Percentiles rank a stretch among this genome's conserved stretches.
Conservation (phyloP, 2,329 filamentous ascomycete genomes). For the Aureobasidium subglaciale region DNA sequence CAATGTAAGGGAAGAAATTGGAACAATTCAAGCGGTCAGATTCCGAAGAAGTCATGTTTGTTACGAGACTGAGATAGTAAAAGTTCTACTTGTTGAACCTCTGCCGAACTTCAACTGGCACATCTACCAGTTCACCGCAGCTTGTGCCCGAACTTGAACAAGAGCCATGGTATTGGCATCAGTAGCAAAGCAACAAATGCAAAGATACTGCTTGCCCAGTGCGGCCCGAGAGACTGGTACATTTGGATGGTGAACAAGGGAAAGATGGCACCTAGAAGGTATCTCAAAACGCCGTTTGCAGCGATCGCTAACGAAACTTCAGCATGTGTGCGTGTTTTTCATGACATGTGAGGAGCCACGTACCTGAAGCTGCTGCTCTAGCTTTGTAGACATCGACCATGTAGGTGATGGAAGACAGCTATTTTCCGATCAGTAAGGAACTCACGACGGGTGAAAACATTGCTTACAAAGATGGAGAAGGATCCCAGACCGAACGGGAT, state of each 20-base stretch:
- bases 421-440: background rate
- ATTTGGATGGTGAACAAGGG: slow-evolving; percentile 56
- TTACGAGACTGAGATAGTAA: no score
- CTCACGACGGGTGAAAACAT: background rate
- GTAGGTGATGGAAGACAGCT: slow-evolving; percentile 33
- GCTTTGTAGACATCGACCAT: slow-evolving; percentile 49
- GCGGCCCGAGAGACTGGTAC: slow-evolving; percentile 34
- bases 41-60: no score
- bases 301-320: slow-evolving; percentile 35
- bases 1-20: no score
- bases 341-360: no score
- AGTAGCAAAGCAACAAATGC: slow-evolving; percentile 34
- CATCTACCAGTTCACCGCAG: no score
- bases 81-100: no score
- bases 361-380: slow-evolving; percentile 46
- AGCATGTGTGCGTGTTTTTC: no score
- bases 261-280: slow-evolving; percentile 50
- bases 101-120: no score
- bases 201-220: slow-evolving; percentile 38
- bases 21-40: no score
- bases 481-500: slow-evolving; percentile 25
- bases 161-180: slow-evolving; percentile 33
- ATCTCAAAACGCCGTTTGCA: slow-evolving; percentile 53
- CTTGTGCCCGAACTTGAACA: slow-evolving; percentile 22
- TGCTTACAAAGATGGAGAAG: slow-evolving; percentile 29